A percentile compares a stretch with the other conserved stretches of the same genome.
phyloP scores from a whole-genome alignment of 352 stramenopile genomes.

The Globisporangium takayamanum region DNA sequence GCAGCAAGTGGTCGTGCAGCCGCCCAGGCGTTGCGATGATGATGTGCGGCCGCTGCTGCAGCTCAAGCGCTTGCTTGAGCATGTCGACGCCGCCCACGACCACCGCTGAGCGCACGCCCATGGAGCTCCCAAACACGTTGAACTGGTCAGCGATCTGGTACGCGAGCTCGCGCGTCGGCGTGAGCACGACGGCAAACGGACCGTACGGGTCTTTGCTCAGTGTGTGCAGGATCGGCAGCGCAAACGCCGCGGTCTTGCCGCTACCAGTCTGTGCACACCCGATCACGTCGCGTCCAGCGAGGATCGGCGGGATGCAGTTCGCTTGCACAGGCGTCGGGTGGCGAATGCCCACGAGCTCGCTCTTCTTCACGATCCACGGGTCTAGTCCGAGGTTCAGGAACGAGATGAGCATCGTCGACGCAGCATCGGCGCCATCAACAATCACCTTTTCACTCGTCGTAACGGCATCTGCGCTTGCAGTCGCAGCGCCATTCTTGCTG shows the following conservation, averaged over 20 bases:
- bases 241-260: slow-evolving; percentile 98
- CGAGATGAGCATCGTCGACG: slow-evolving; percentile 50
- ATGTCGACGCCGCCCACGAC: slow-evolving; percentile 96
- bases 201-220: slow-evolving; percentile 93
- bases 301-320: slow-evolving; percentile 87
- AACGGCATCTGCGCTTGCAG: neutral
- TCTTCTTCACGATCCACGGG: slow-evolving; percentile 84
- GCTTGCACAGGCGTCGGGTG: slow-evolving; percentile 88
- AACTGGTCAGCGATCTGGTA: slow-evolving; percentile 99
- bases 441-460: slow-evolving; percentile 35
- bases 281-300: slow-evolving; percentile 89
- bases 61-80: slow-evolving; percentile 87
- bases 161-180: slow-evolving; percentile 95
- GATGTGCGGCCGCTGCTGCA: slow-evolving; percentile 92
- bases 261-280: slow-evolving; percentile 92
- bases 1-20: slow-evolving; percentile 90
- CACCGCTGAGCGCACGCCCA: slow-evolving; percentile 85
- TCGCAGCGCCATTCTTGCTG: neutral
- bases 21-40: slow-evolving; percentile 96
- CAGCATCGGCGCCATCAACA: slow-evolving; percentile 22
- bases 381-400: slow-evolving; percentile 84
- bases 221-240: slow-evolving; percentile 95
- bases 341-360: slow-evolving; percentile 74
- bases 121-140: slow-evolving; percentile 90
- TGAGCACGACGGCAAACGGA: slow-evolving; percentile 95